phyloP scores from a whole-genome alignment of 129 eudicot genomes.

The Pulicaria dysenterica region DNA sequence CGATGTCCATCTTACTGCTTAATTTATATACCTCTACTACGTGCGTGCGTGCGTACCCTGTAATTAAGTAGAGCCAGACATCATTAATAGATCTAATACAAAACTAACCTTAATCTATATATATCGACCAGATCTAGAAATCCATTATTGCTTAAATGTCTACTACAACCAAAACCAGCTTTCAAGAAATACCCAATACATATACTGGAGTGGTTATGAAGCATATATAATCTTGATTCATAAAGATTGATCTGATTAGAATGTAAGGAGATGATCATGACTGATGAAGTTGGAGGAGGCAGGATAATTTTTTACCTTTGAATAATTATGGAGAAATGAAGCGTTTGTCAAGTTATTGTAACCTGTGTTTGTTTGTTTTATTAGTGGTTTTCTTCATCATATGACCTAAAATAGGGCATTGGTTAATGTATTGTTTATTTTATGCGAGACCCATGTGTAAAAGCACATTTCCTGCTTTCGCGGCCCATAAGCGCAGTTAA shows the following conservation, averaged over 20 bases:
- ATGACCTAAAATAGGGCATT: too few relatives aligned
- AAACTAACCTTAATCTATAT: too few relatives aligned
- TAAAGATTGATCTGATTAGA: not conserved
- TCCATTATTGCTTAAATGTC: too few relatives aligned
- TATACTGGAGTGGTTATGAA: not conserved
- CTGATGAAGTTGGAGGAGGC: not conserved
- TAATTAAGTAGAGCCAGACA: too few relatives aligned
- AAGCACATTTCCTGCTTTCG: constrained; percentile 11
- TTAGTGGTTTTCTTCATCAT: too few relatives aligned
- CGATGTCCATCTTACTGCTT: constrained; percentile 2
- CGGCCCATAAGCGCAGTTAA: too few relatives aligned
- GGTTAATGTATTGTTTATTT: not conserved
- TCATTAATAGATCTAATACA: too few relatives aligned
- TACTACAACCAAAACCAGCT: too few relatives aligned
- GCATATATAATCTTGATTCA: not conserved
- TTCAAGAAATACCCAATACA: too few relatives aligned
- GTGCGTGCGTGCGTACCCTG: not conserved
- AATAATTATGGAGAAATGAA: not conserved
- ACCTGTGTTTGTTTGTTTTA: not conserved
- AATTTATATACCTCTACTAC: not conserved
- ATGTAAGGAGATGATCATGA: not conserved
- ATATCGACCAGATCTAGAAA: too few relatives aligned
- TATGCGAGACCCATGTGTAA: constrained; percentile 1
- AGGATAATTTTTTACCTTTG: constrained; percentile 32
- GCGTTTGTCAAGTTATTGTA: not conserved